Evolutionary conservation across 2,329 filamentous ascomycete species (phyloP).

Genomic region (Lachnellula occidentalis): DNA sequence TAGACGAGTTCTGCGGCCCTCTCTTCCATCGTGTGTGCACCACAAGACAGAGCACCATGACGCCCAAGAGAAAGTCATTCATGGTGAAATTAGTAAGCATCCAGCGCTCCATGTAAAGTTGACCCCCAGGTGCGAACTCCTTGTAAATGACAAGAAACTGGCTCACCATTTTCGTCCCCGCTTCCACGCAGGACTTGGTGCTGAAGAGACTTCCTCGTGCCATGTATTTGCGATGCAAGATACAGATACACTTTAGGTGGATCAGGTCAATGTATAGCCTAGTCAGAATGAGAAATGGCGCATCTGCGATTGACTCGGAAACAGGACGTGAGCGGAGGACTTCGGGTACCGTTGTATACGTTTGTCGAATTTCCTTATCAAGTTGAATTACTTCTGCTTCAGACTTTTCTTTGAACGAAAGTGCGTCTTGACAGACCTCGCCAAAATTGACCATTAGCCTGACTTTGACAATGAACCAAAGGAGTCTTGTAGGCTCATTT

Average conservation of each 20-base stretch:
- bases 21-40: slow-evolving; percentile 17
- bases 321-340: slow-evolving; percentile 18
- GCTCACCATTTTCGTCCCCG: slow-evolving; percentile 18
- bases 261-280: slow-evolving; percentile 24
- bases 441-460: slow-evolving; percentile 25
- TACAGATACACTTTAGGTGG: slow-evolving; percentile 25
- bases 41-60: slow-evolving; percentile 24
- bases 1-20: not conserved
- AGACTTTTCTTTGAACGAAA: slow-evolving; percentile 25
- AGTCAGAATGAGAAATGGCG: slow-evolving; percentile 23
- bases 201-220: slow-evolving; percentile 16
- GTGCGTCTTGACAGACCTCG: slow-evolving; percentile 27
- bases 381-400: slow-evolving; percentile 16
- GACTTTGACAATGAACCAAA: slow-evolving; percentile 32
- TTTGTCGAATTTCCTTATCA: slow-evolving; percentile 22
- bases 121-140: slow-evolving; percentile 25
- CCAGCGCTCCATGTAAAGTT: slow-evolving; percentile 22
- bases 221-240: slow-evolving; percentile 29
- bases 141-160: slow-evolving; percentile 24
- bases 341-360: slow-evolving; percentile 16
- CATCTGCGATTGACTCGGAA: slow-evolving; percentile 19
- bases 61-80: slow-evolving; percentile 27
- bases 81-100: slow-evolving; percentile 25
- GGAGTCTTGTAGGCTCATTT: slow-evolving; percentile 21
- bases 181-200: slow-evolving; percentile 17